These are phyloP conservation scores for Coemansia aciculifera DNA, from an alignment of 192 early-diverging fungal genomes.

Conservation along the genomic window DNA sequence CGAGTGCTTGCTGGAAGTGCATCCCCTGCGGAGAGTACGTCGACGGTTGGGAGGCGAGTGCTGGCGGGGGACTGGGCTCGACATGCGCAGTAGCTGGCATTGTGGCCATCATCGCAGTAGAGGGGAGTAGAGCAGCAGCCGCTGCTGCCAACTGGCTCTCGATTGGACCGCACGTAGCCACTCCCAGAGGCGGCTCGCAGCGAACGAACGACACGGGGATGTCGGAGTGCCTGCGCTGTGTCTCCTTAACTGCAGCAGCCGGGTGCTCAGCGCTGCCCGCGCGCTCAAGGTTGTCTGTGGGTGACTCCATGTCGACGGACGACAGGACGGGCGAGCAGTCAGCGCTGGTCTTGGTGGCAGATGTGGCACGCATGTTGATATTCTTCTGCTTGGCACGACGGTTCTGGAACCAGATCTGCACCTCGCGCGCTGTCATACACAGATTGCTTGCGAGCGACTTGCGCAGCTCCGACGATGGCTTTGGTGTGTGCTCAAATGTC, in stretches of 20 bases:
- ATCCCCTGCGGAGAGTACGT: neutral
- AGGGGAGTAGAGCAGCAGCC: neutral
- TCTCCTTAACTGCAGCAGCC: neutral
- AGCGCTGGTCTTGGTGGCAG: slow-evolving; percentile 1
- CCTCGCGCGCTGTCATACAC: slow-evolving; percentile 70
- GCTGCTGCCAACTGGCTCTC: slow-evolving; percentile 8
- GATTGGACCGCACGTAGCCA: slow-evolving; percentile 14
- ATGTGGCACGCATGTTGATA: slow-evolving; percentile 39
- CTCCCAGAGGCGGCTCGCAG: slow-evolving; percentile 3
- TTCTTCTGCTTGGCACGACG: slow-evolving; percentile 75
- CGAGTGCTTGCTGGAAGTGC: neutral
- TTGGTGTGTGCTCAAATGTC: slow-evolving; percentile 67
- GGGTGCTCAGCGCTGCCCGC: slow-evolving; percentile 25
- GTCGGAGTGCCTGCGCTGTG: slow-evolving; percentile 43
- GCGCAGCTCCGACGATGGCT: slow-evolving; percentile 67
- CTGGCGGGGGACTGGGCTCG: slow-evolving; percentile 12
- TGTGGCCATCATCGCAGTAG: slow-evolving; percentile 19
- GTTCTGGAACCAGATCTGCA: slow-evolving; percentile 89
- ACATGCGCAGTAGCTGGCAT: slow-evolving; percentile 14
- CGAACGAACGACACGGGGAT: slow-evolving; percentile 23
- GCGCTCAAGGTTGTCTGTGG: slow-evolving; percentile 12
- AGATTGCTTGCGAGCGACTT: slow-evolving; percentile 61
- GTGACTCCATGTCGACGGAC: slow-evolving; percentile 1
- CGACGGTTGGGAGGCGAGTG: neutral
- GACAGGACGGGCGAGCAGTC: neutral